Conservation (phyloP, 2,329 filamentous ascomycete genomes). For the Ceratocystiopsis brevicomis region DNA sequence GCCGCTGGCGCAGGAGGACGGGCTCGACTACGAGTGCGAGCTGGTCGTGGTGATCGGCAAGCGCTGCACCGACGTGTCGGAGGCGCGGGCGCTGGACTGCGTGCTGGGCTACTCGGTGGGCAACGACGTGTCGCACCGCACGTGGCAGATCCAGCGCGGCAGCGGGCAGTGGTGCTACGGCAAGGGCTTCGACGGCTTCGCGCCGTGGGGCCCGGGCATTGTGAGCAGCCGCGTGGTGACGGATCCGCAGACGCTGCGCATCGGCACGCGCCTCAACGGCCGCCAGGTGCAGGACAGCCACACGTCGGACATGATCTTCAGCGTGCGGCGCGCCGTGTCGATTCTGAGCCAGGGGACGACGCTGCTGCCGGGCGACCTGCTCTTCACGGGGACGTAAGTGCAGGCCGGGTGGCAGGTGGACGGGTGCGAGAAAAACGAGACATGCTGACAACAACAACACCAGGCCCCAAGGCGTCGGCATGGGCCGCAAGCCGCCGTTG, state of each 20-base stretch:
- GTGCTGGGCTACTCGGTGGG: slow-evolving; percentile 58
- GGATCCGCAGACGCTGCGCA: slow-evolving; percentile 37
- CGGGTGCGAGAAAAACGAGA: no score
- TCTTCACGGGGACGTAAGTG: slow-evolving; percentile 40
- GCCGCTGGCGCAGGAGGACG: slow-evolving; percentile 42
- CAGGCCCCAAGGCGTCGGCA: slow-evolving; percentile 46
- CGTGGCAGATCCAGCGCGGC: slow-evolving; percentile 52
- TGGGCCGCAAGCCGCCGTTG: slow-evolving; percentile 45
- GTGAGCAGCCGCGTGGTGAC: slow-evolving; percentile 35
- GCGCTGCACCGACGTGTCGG: slow-evolving; percentile 43
- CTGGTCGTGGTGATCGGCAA: slow-evolving; percentile 56
- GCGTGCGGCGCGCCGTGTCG: slow-evolving; percentile 36
- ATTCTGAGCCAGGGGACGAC: slow-evolving; percentile 44
- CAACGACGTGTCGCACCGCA: slow-evolving; percentile 64
- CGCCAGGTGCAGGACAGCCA: slow-evolving; percentile 35
- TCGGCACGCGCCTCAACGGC: slow-evolving; percentile 41
- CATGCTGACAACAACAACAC: no score
- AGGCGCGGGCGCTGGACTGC: slow-evolving; percentile 47
- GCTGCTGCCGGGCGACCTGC: slow-evolving; percentile 42
- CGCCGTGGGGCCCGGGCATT: slow-evolving; percentile 53
- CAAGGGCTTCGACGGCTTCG: slow-evolving; percentile 61
- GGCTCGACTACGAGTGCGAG: slow-evolving; percentile 66
- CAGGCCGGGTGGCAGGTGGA: slow-evolving; percentile 15
- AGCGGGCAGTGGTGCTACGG: slow-evolving; percentile 53
- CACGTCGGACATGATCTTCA: slow-evolving; percentile 45